Conservation (phyloP, 2,329 filamentous ascomycete species). For the Byssoonygena ceratinophila region DNA sequence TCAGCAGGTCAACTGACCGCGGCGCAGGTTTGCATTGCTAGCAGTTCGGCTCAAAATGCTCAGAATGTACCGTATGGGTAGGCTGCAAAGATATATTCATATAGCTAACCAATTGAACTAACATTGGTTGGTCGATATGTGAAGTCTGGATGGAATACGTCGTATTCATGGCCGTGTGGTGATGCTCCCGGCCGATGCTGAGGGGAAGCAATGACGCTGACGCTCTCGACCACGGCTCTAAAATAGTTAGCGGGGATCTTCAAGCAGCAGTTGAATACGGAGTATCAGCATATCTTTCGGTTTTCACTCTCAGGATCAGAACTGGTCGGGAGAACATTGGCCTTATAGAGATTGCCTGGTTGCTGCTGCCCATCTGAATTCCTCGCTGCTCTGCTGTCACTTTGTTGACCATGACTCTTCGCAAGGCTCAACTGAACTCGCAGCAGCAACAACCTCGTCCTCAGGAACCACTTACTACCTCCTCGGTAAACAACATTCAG, state of each 20-base stretch:
- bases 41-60: too few species aligned
- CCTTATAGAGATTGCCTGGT: not conserved
- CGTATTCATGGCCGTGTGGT: not conserved
- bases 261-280: not conserved
- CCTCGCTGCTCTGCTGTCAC: not conserved
- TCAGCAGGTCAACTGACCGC: not conserved
- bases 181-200: not conserved
- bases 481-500: constrained; percentile 17
- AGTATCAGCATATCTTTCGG: too few species aligned
- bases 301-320: too few species aligned
- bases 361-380: not conserved
- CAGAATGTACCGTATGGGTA: not conserved
- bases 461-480: not conserved
- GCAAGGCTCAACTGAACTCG: constrained; percentile 15
- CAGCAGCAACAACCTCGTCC: constrained; percentile 7
- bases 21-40: not conserved
- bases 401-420: constrained; percentile 16
- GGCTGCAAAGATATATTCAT: not conserved
- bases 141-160: too few species aligned
- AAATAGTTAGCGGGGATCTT: not conserved
- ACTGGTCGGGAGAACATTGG: too few species aligned
- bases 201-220: not conserved
- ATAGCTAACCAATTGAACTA: not conserved
- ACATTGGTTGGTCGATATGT: not conserved
- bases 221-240: not conserved